Evolutionary conservation across 1,139 yeast genomes (phyloP), one percentile per base, ranked within the genome.

Genomic region (Pichia sp.): DNA sequence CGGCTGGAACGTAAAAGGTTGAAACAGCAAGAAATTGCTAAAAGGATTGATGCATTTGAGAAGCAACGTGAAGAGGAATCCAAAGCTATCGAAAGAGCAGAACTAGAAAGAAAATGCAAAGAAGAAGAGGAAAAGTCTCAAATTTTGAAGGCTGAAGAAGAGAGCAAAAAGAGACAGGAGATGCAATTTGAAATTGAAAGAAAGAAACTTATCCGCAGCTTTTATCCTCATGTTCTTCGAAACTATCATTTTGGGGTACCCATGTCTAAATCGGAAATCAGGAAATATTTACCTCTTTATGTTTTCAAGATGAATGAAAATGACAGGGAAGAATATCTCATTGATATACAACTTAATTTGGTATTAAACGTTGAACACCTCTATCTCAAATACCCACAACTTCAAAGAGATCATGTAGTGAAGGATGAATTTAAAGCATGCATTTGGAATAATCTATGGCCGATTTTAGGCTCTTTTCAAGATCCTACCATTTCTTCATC

Each of bases 151-250:
- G 71, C 69, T 45, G 66, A 48, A 28, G 57, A 56, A 38, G 47
- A 64, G 43, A 60, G 59, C 40, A 57, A 53, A 5, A 62, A 66
- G 50, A 52, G 65, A 35, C 62, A 51, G 67, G 39, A 44, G 3
- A 38, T 49, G n/a, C 69, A 50, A 67, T 72, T 61, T 53, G 72
- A 64, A 51, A 36, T 60, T 58, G 62, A 68, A 57, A 59, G 64
- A 60, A 62, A 72, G 56, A 60, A 66, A 37, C 57, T 67, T 29
- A 69, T 74, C 23, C 60, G 82, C 31, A 72, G 74, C 16, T 62
- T 62, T 39, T 81, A 83, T 55, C 95, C 96, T 0, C 67, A 74
- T 51, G 94, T 92, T 0, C 62, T 87, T 16, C 69, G 72, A 40
- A 52, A 62, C 27, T 75, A 82, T 4, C 67, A 68, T 9, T 77